Evolutionary conservation across 2,329 filamentous ascomycete species (phyloP), one percentile per base, ranked within the genome.

Genomic region (Penicillium sp.): DNA sequence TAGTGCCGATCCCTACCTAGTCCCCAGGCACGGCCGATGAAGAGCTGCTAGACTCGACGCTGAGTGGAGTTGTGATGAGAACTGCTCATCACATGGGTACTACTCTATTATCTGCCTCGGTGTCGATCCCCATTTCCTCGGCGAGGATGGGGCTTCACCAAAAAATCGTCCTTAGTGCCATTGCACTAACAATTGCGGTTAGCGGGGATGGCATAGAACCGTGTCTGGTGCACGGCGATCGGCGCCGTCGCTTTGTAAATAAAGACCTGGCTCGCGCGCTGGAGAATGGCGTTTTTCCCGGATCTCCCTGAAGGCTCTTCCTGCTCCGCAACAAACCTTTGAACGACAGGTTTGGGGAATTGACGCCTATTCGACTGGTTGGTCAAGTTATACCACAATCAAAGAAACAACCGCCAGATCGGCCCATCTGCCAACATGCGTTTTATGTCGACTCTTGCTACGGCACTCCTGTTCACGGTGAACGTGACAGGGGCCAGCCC

Each of bases 361-460:
- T 24, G 51, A 49, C 22, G 51, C 46, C 46, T 39, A 36, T 54
- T 43, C 13, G 46, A 43, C 31, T 24, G 51, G 45, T 32, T 6
- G 14, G 51, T 43, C 40, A 54, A 54, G 16, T 40, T 32, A 40
- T 43, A 49, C 40, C 27, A 3, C 9, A 29, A 29, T 3, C 11
- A 38, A 27, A 49, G 22, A 44, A 36, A 39, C 31, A 27, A 43
- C 10, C 22, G 22, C 45, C 16, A 49, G 46, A 43, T 44, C 4
- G 36, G 27, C 18, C 18, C 31, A 52, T 29, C 45, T 29, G 31
- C 52, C 55, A 63, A 38, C 13, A 65, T 65, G 62, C 62, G 62
- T 62, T 62, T 65, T 43, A 54, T 65, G 55, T 61, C 62, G 43
- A 60, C 61, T 40, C 24, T 65, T 14, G 55, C 61, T 31, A 64